Base-by-base conservation (phyloP, 345 rosid genomes). In the Raphanus sativus region DNA sequence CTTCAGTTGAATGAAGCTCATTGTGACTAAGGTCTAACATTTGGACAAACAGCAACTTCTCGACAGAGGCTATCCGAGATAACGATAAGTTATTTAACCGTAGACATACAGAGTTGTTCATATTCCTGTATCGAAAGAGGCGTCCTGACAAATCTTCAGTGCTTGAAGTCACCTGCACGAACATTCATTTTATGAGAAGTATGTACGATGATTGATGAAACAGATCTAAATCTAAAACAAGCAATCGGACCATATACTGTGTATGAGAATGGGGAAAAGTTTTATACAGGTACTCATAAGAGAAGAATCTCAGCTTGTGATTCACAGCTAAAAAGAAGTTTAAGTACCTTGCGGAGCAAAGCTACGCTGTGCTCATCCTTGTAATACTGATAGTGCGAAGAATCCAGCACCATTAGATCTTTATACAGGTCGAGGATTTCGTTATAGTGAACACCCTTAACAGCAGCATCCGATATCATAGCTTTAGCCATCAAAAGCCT, bases 21-120 rank as follows among this genome's bases (percentile, higher is more conserved):
- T 92, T 92, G 79, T 87, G 86, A 84, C 98, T 86, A 65, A 95
- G 91, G 81, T 95, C 97, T 78, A 92, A 85, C 86, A 89, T 87
- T 83, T 89, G 97, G 69, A 95, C 97, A 96, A 96, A 91, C 75
- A 95, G 70, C 32, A 95, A 83, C 63, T 83, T 90, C 77, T 89
- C 87, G 72, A 88, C 80, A 64, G 87, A 84, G 58, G 97, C 91
- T 73, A 89, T 48, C 63, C 81, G 86, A 50, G 99, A 90, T 69
- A 92, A 69, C 32, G 91, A 88, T 75, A 92, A 77, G 32, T 92
- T 88, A 84, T 86, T 87, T 72, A 95, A 80, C 74, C 93, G 84
- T n/a, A 95, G 80, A 74, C 88, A 90, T 29, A 89, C 66, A 62
- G 81, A 79, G 50, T 66, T 80, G 64, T 66, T 78, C 54, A 76